Percentiles rank a stretch among this genome's conserved stretches.
phyloP scores from a whole-genome alignment of 2,329 filamentous ascomycete genomes.

The Fusarium neocosmosporiellum region DNA sequence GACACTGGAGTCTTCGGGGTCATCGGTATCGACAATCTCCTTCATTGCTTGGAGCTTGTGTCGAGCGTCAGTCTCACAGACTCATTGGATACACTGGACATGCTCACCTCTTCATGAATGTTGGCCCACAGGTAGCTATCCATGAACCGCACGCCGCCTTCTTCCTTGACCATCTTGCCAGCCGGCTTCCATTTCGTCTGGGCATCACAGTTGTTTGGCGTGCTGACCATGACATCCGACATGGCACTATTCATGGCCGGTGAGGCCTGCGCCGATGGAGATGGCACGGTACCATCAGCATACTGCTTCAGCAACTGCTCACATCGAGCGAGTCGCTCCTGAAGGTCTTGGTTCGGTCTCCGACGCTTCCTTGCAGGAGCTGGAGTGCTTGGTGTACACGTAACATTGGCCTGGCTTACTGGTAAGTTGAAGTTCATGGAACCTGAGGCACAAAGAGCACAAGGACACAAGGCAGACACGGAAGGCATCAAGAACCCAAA shows the following conservation, averaged over 20 bases:
- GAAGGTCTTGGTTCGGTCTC: conserved; percentile 70
- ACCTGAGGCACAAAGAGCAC: background rate
- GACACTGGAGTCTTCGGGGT: conserved; percentile 59
- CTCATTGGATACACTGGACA: background rate
- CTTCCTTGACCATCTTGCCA: conserved; percentile 67
- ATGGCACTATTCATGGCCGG: conserved; percentile 35
- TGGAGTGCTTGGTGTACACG: conserved; percentile 69
- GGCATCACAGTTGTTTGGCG: conserved; percentile 47
- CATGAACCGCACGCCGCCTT: conserved; percentile 66
- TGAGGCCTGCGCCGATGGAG: conserved; percentile 32
- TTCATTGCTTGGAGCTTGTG: conserved; percentile 67
- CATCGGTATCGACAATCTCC: conserved; percentile 64
- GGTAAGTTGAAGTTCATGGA: conserved; percentile 23
- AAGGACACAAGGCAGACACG: background rate
- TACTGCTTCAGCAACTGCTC: conserved; percentile 70
- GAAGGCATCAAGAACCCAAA: background rate
- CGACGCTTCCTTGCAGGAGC: conserved; percentile 69
- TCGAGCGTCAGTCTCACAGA: conserved; percentile 4
- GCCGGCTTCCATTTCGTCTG: conserved; percentile 55
- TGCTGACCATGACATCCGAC: conserved; percentile 42
- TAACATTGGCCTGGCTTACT: conserved; percentile 63
- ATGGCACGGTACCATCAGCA: conserved; percentile 53
- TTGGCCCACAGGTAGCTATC: conserved; percentile 66
- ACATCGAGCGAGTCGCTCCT: conserved; percentile 69
- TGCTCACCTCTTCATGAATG: conserved; percentile 66